Percentiles rank a stretch among this genome's conserved stretches.
Conservation (phyloP, 1,284 basidiomycete genomes). For the Agroathelia rolfsii region DNA sequence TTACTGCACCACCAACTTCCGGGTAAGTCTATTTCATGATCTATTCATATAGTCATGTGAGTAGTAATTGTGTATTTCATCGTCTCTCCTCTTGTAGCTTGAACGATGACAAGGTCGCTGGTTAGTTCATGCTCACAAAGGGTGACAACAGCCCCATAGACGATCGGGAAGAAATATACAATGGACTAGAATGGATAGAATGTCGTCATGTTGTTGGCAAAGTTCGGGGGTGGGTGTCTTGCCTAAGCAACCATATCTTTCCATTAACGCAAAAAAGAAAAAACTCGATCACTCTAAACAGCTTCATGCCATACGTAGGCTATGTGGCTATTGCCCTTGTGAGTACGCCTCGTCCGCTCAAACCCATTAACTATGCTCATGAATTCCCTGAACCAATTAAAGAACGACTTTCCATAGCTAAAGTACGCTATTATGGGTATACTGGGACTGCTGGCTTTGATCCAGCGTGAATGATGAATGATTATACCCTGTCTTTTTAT, state of each 20-base stretch:
- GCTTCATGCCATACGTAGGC: slow-evolving; percentile 88
- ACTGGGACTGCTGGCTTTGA: slow-evolving; percentile 68
- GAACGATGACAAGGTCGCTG: slow-evolving; percentile 18
- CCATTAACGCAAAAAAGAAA: no score
- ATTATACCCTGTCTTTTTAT: no score
- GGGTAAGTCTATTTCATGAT: slow-evolving; percentile 13
- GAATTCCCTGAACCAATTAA: slow-evolving; percentile 8
- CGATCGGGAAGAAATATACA: slow-evolving; percentile 82
- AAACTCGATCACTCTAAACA: no score
- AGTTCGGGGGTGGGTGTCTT: slow-evolving; percentile 73
- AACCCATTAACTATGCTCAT: no score
- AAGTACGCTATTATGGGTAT: slow-evolving; percentile 84
- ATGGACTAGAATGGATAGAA: slow-evolving; percentile 80
- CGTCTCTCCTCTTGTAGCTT: no score
- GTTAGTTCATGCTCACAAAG: slow-evolving; percentile 83
- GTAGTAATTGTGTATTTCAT: no score
- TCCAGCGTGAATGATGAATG: slow-evolving; percentile 71
- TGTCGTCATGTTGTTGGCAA: slow-evolving; percentile 86
- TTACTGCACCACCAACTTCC: slow-evolving; percentile 2
- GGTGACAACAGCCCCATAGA: slow-evolving; percentile 91
- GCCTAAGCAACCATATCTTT: no score
- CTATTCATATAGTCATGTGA: background rate
- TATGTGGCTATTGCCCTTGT: slow-evolving; percentile 95
- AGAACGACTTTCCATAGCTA: slow-evolving; percentile 95
- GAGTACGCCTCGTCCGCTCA: no score